These are phyloP conservation scores for Darksidea phi DNA, from an alignment of 495 filamentous ascomycete species.

Conservation along the genomic window DNA sequence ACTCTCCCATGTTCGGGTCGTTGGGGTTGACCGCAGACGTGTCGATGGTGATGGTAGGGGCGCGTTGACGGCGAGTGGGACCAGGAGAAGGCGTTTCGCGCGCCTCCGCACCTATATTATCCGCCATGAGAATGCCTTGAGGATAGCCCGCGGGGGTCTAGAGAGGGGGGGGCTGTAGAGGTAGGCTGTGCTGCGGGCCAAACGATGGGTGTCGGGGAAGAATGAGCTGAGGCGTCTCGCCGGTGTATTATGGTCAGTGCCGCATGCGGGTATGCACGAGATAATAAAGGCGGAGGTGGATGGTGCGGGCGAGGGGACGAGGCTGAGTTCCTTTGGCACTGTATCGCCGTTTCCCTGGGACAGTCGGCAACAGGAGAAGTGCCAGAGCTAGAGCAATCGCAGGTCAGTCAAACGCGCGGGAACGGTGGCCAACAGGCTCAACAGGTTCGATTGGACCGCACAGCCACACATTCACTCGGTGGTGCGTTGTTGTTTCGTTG, in stretches of 20 bases:
- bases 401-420: conserved; percentile 17
- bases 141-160: neutral
- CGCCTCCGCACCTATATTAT: conserved; percentile 18
- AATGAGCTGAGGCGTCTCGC: conserved; percentile 31
- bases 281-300: conserved; percentile 24
- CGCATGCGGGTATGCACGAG: conserved; percentile 23
- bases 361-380: neutral
- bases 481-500: conserved; percentile 8
- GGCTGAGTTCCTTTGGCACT: conserved; percentile 17
- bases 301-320: conserved; percentile 16
- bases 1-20: conserved; percentile 30
- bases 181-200: conserved; percentile 26
- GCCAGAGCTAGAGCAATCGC: conserved; percentile 12
- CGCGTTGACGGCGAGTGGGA: conserved; percentile 35
- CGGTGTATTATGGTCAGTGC: conserved; percentile 18
- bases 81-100: conserved; percentile 32
- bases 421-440: too few species aligned
- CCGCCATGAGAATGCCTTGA: conserved; percentile 30
- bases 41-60: conserved; percentile 40
- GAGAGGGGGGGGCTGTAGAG: conserved; percentile 19
- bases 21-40: conserved; percentile 35
- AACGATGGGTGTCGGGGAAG: conserved; percentile 20
- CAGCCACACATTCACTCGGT: conserved; percentile 16
- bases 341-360: neutral
- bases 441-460: neutral